Evolutionary conservation across 2,329 filamentous ascomycete genomes (phyloP), one percentile per base, ranked within the genome.

Genomic region (Diaporthe ampelina): DNA sequence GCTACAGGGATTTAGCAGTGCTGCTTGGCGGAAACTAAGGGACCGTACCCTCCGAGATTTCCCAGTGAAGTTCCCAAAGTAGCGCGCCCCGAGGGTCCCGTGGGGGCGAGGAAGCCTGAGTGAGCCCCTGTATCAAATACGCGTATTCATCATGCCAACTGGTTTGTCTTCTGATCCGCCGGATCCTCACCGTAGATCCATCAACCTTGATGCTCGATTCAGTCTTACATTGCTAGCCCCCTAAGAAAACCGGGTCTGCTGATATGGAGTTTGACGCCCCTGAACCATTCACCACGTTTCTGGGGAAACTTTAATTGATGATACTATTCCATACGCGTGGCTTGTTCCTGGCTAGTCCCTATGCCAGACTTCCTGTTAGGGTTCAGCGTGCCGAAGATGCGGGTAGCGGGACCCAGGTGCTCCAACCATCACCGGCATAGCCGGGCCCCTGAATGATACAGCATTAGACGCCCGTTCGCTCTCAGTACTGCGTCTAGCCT

Each of bases 1-100:
- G 43, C 26, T 50, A 35, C 61, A 67, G 61, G 61, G 45, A 48
- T 37, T 52, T 4, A 67, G 45, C 29, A 9, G 4, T 52, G 45
- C 63, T 43, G 54, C 69, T 71, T 71, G 69, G 69, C 54, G 54
- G 40, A 58, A 58, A 67, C 63, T 67, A 67, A 67, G 63, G 63
- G 29, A 52, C 37, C 29, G 32, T 19, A 52, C 63, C 45, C 63
- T 67, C 63, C 63, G 63, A 52, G 63, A 67, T 67, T 52, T 19
- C 45, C 63, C 19, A 37, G 61, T 50, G 15, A 50, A 50, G 61
- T 37, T 24, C 19, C 21, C 13, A 10, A 17, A 29, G 45, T 24
- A 50, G 29, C 21, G 9, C 56, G 21, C 15, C 9, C 59, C 6
- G 32, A 52, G 29, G n/a, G 52, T 21, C 63, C 63, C 45, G 29